Percentiles rank a stretch among this genome's conserved stretches.
phyloP scores from a whole-genome alignment of 768 basidiomycete genomes.

The Hypsizygus marmoreus region DNA sequence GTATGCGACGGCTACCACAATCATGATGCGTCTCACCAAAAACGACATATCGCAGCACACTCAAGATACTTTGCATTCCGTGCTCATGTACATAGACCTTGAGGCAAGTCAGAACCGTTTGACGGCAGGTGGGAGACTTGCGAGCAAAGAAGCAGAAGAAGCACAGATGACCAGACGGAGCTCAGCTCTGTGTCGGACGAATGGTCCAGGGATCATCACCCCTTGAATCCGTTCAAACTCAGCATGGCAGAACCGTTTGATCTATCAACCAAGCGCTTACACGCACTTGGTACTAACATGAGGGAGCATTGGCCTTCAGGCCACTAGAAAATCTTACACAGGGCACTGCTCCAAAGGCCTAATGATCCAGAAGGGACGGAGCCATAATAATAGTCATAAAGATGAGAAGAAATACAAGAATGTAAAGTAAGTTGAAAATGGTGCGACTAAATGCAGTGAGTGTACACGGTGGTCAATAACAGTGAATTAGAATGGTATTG shows the following conservation, averaged over 20 bases:
- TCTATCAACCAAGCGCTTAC: slow-evolving; percentile 1
- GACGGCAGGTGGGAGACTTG: slow-evolving; percentile 21
- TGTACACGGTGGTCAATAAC: slow-evolving; percentile 17
- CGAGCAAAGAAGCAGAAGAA: neutral
- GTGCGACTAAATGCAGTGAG: slow-evolving; percentile 10
- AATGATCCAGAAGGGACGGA: slow-evolving; percentile 14
- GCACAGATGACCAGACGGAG: slow-evolving; percentile 4
- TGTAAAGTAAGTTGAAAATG: slow-evolving; percentile 14
- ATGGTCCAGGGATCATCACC: neutral
- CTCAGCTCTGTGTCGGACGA: slow-evolving; percentile 2
- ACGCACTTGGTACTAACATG: neutral
- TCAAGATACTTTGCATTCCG: slow-evolving; percentile 48
- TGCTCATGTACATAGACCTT: slow-evolving; percentile 29
- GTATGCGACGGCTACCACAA: slow-evolving; percentile 5
- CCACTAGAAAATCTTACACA: too few relatives aligned
- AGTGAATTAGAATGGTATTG: slow-evolving; percentile 11
- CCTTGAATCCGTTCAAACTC: slow-evolving; percentile 15
- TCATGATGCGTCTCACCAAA: slow-evolving; percentile 48
- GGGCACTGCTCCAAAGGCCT: too few relatives aligned
- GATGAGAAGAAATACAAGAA: neutral
- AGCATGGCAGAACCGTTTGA: slow-evolving; percentile 12
- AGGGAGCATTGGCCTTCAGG: neutral
- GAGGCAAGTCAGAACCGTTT: slow-evolving; percentile 30
- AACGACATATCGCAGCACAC: slow-evolving; percentile 56
- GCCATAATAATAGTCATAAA: slow-evolving; percentile 6